phyloP scores from a whole-genome alignment of 345 rosid species.

The Lumnitzera racemosa region DNA sequence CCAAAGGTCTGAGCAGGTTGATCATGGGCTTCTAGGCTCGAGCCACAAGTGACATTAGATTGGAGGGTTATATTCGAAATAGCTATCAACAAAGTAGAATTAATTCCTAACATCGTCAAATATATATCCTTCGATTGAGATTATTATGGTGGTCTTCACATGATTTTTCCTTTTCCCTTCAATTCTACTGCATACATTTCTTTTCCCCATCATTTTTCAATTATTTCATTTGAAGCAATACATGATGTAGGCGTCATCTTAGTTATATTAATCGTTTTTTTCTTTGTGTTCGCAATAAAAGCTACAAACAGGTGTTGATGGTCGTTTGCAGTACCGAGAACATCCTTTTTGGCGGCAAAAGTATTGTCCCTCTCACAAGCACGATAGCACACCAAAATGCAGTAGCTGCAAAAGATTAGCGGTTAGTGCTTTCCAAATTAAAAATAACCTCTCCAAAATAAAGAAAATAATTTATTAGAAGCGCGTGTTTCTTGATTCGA shows the following conservation, averaged over 20 bases:
- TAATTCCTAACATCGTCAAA: no score
- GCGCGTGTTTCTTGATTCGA: no score
- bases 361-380: slow-evolving; percentile 76
- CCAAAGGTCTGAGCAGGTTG: no score
- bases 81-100: no score
- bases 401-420: slow-evolving; percentile 82
- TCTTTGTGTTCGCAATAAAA: slow-evolving; percentile 13
- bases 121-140: no score
- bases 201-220: no score
- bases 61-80: no score
- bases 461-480: neutral
- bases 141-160: no score
- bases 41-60: no score
- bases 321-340: slow-evolving; percentile 65
- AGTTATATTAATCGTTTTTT: neutral
- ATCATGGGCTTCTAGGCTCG: no score
- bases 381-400: slow-evolving; percentile 70
- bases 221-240: neutral
- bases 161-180: no score
- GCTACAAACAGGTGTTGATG: slow-evolving; percentile 68
- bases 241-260: neutral
- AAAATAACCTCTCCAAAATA: neutral
- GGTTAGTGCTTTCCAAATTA: slow-evolving; percentile 35
- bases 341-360: slow-evolving; percentile 86
- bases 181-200: no score